phyloP scores from a whole-genome alignment of 23 red algal genomes.

The Agarophyton chilense region DNA sequence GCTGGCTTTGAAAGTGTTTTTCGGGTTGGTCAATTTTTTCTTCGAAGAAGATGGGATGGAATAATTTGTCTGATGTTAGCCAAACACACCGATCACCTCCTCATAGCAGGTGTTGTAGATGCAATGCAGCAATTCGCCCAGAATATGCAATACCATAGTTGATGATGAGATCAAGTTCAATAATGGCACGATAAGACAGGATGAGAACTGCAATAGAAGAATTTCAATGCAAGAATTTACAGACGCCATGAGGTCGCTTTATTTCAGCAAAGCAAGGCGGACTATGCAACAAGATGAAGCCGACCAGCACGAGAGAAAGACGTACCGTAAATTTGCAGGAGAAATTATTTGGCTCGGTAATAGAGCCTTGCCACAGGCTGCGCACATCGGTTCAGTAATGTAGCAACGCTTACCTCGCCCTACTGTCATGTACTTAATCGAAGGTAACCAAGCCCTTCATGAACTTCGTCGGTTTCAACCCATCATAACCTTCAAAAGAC shows the following conservation, averaged over 20 bases:
- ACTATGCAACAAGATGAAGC: neutral
- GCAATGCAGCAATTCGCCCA: conserved; percentile 3
- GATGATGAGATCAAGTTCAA: conserved; percentile 54
- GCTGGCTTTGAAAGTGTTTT: conserved; percentile 6
- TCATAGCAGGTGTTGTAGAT: conserved; percentile 8
- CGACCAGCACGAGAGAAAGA: neutral
- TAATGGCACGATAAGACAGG: neutral
- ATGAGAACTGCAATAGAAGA: neutral
- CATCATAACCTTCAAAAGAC: neutral
- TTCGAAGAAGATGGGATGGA: neutral
- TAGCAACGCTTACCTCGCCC: neutral
- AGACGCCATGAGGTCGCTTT: conserved; percentile 13
- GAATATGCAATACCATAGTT: conserved; percentile 27
- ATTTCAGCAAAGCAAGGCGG: neutral
- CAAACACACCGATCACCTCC: conserved; percentile 39
- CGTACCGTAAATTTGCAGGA: conserved; percentile 29
- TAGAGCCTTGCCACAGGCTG: conserved; percentile 11
- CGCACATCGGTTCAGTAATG: conserved; percentile 8
- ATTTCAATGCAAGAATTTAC: conserved; percentile 30
- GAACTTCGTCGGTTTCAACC: neutral
- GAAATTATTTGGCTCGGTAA: conserved; percentile 25
- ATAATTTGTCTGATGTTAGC: neutral
- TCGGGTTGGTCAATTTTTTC: neutral
- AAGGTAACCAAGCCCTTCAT: neutral
- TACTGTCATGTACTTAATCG: neutral